Conservation (phyloP, 352 stramenopile species). For the Globisporangium yorkense region DNA sequence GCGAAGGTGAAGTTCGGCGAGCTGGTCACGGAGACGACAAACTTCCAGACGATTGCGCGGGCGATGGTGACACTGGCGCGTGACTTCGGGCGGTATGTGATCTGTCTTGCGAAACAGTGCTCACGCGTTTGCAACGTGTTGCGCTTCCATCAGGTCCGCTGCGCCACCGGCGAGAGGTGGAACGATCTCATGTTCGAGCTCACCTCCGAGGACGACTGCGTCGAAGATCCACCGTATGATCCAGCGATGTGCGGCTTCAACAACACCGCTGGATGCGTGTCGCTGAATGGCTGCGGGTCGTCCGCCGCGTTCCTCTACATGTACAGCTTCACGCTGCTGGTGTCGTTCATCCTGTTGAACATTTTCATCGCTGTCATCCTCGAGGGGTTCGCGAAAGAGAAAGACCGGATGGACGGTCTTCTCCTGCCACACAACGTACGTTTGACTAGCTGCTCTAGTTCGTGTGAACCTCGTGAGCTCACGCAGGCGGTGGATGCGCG, state of each 20-base stretch:
- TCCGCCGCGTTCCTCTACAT: conserved; percentile 67
- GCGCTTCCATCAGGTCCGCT: conserved; percentile 60
- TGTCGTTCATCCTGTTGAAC: conserved; percentile 88
- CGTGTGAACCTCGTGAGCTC: too few relatives aligned
- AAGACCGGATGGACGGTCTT: conserved; percentile 55
- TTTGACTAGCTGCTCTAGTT: neutral
- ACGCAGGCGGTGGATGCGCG: too few relatives aligned
- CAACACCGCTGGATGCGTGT: conserved; percentile 32
- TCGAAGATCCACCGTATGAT: conserved; percentile 41
- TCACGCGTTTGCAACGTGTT: conserved; percentile 11
- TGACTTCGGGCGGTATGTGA: neutral
- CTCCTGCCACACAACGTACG: conserved; percentile 52
- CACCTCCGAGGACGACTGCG: conserved; percentile 38
- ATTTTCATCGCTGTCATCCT: conserved; percentile 92
- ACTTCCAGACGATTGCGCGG: conserved; percentile 84
- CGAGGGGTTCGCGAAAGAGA: conserved; percentile 82
- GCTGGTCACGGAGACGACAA: conserved; percentile 62
- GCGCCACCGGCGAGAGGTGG: conserved; percentile 90
- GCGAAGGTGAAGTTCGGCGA: conserved; percentile 71
- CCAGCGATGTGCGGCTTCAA: conserved; percentile 56
- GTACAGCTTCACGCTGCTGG: conserved; percentile 87
- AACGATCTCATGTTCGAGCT: conserved; percentile 90
- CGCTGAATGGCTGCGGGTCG: conserved; percentile 66
- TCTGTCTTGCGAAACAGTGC: neutral
- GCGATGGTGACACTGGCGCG: conserved; percentile 61